These are phyloP conservation scores for Periconia sp. DNA, from an alignment of 2,329 filamentous ascomycete genomes.

Conservation along the genomic window DNA sequence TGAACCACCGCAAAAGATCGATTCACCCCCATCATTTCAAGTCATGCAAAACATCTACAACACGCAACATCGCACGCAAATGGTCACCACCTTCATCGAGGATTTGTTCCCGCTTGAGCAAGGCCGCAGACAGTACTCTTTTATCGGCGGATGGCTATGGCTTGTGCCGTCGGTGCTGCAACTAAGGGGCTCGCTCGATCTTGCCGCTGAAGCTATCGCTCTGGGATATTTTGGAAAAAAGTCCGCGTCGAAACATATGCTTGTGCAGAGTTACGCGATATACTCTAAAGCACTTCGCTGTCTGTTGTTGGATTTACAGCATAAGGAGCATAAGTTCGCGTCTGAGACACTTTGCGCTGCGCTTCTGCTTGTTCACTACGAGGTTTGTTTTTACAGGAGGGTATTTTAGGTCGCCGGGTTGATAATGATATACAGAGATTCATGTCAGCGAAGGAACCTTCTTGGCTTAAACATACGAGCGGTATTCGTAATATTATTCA, in stretches of 20 bases:
- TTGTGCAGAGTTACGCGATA: neutral
- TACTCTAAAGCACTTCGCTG: neutral
- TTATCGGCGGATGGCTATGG: conserved; percentile 4
- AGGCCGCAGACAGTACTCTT: neutral
- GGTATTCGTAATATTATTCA: conserved; percentile 1
- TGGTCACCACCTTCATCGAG: conserved; percentile 1
- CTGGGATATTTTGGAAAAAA: conserved; percentile 2
- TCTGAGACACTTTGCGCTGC: conserved; percentile 2
- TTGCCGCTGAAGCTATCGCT: conserved; percentile 4
- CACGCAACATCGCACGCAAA: neutral
- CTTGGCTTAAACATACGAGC: conserved; percentile 2
- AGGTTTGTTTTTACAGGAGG: neutral
- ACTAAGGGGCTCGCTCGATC: neutral
- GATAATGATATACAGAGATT: neutral
- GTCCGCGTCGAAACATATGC: neutral
- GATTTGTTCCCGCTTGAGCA: neutral
- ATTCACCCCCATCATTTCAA: no score
- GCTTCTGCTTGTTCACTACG: conserved; percentile 6
- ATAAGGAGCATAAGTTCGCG: neutral
- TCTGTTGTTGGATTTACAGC: conserved; percentile 1
- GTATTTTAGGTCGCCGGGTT: no score
- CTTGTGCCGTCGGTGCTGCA: conserved; percentile 1
- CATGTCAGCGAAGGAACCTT: neutral
- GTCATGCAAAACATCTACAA: no score
- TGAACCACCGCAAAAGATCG: no score